A percentile compares a stretch with the other conserved stretches of the same genome.
phyloP scores from a whole-genome alignment of 192 early-diverging fungal genomes.

The Umbelopsis vinacea region DNA sequence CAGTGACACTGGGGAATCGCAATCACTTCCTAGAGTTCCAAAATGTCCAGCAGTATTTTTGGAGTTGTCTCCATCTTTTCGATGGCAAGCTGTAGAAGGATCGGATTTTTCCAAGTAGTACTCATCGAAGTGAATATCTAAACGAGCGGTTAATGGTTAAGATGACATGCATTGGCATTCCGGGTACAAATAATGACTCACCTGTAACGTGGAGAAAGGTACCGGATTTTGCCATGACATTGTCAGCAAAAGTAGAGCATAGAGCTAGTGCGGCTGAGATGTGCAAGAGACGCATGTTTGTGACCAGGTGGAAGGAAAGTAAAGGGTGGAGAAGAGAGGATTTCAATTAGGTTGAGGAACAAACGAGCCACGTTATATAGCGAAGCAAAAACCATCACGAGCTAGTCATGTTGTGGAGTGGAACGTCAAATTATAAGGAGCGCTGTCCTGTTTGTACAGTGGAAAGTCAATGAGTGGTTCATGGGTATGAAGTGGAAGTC shows the following conservation, averaged over 20 bases:
- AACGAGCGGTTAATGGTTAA: not conserved
- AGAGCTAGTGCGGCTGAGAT: not conserved
- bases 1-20: conserved; percentile 41
- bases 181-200: not conserved
- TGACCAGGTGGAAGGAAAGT: not conserved
- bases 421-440: too few relatives aligned
- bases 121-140: conserved; percentile 48
- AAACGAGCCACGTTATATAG: too few relatives aligned
- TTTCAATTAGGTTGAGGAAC: not conserved
- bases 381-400: too few relatives aligned
- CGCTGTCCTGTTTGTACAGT: too few relatives aligned
- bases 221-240: conserved; percentile 21
- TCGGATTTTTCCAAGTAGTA: conserved; percentile 37
- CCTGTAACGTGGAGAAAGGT: conserved; percentile 44
- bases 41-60: conserved; percentile 39
- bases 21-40: conserved; percentile 38
- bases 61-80: conserved; percentile 23
- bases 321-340: not conserved
- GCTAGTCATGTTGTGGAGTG: too few relatives aligned
- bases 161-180: too few relatives aligned
- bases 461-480: too few relatives aligned
- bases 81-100: conserved; percentile 39
- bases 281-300: not conserved
- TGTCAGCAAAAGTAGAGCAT: not conserved
- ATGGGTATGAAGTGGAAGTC: too few relatives aligned